Evolutionary conservation across 441 rosid species (phyloP), one percentile per base, ranked within the genome.

Genomic region (Geranium incanum): DNA sequence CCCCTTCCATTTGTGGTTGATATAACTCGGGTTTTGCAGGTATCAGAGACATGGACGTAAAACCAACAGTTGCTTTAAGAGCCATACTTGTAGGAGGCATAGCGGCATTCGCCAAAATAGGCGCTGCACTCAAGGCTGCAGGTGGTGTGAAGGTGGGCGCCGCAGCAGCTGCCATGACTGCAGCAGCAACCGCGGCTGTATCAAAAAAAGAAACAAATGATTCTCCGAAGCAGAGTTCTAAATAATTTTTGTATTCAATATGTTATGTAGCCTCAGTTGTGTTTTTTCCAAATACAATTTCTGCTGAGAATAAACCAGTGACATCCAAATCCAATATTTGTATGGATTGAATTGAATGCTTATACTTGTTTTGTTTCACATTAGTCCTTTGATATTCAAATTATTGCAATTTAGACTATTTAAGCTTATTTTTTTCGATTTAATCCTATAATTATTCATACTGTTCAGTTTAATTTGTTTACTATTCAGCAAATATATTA

Each of bases 61-160:
- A 92, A 78, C 96, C 99, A 23, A 86, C 97, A 1, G 97, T 92
- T 43, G 97, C 93, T 21, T 77, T 94, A 76, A 89, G 99, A 80
- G 99, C 94, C 67, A 69, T 86, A 3, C 81, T 95, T 7, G 96
- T 95, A 11, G 97, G 97, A 55, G 96, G 99, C 45, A 60, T 95
- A 62, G 99, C 97, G 0, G 84, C 81, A 70, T 88, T 88, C 73
- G 96, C 97, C 0, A 95, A 95, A 82, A 81, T 89, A 67, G 93
- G 93, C 1, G 93, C 85, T 23, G 91, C 71, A 21, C 84, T 95
- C 97, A 95, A 95, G 80, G 97, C 97, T 1, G 99, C 96, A 5
- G 97, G 99, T 33, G 96, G 97, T 70, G 94, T 71, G 8, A 95
- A 95, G 87, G 83, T 92, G 12, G 97, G 97, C 62, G 99, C 92